Evolutionary conservation across 164 flowering plant genomes (phyloP).

Genomic region (Dillenia turbinata): DNA sequence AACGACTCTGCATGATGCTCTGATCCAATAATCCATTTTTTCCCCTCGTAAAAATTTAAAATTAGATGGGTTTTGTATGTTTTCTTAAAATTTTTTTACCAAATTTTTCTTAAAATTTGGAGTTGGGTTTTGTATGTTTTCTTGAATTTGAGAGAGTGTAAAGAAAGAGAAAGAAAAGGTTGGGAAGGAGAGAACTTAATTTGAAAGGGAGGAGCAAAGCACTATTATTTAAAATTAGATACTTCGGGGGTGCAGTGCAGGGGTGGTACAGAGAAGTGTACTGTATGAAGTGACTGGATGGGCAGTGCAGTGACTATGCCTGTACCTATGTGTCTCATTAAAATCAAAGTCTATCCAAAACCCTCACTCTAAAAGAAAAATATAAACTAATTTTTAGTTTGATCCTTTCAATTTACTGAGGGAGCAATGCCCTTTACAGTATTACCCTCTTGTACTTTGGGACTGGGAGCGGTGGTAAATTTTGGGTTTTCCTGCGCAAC

Average conservation of each 20-base stretch:
- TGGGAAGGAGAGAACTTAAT: slow-evolving; percentile 5
- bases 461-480: no score
- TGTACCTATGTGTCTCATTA: no score
- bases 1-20: no score
- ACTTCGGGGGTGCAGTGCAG: slow-evolving; percentile 11
- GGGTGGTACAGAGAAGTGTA: slow-evolving; percentile 38
- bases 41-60: no score
- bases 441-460: no score
- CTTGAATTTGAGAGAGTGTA: background rate
- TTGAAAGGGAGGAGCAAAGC: background rate
- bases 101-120: background rate
- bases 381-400: slow-evolving; percentile 2
- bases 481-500: no score
- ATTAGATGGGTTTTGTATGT: no score
- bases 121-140: background rate
- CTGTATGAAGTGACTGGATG: slow-evolving; percentile 60
- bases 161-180: background rate
- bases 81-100: background rate
- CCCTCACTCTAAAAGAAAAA: slow-evolving; percentile 28
- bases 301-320: slow-evolving; percentile 19
- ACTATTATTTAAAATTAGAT: slow-evolving; percentile 16
- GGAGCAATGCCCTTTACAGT: no score
- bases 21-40: no score
- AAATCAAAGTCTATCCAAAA: slow-evolving; percentile 45
- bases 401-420: no score